Evolutionary conservation across 73 alveolate species (phyloP).

Genomic region (Urostyla sp.): DNA sequence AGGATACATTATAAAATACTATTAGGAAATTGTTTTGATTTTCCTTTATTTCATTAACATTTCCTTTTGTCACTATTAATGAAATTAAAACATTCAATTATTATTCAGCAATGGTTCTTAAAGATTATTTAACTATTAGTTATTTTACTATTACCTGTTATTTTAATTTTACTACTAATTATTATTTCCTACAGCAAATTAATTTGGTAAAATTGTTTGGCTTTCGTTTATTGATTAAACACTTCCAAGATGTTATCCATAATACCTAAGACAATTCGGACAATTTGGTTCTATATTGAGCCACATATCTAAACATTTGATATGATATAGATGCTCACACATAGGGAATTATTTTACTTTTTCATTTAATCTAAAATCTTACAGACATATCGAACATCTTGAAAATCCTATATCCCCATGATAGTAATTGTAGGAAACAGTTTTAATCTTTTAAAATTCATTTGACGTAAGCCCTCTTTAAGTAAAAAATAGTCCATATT

Average conservation of each 20-base stretch:
- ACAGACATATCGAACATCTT: slow-evolving; percentile 66
- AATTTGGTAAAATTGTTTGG: too few species aligned
- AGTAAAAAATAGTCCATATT: slow-evolving; percentile 64
- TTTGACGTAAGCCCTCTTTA: slow-evolving; percentile 27
- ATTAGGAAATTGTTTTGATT: too few species aligned
- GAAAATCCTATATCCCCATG: slow-evolving; percentile 46
- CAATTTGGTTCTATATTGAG: slow-evolving; percentile 60
- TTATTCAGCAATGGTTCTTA: too few species aligned
- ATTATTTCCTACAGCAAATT: too few species aligned
- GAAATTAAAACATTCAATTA: too few species aligned
- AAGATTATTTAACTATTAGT: too few species aligned
- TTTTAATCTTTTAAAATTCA: slow-evolving; percentile 45
- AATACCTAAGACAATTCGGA: slow-evolving; percentile 56
- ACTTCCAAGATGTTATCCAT: neutral
- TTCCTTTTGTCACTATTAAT: too few species aligned
- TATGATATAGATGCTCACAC: slow-evolving; percentile 67
- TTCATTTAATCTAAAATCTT: slow-evolving; percentile 53
- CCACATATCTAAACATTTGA: slow-evolving; percentile 69
- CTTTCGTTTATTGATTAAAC: too few species aligned
- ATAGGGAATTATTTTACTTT: slow-evolving; percentile 61
- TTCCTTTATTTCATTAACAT: too few species aligned
- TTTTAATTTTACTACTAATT: too few species aligned
- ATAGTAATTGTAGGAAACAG: slow-evolving; percentile 22
- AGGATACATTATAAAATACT: too few species aligned
- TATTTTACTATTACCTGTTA: too few species aligned